A percentile compares a stretch with the other conserved stretches of the same genome.
Evolutionary conservation across 2,329 filamentous ascomycete genomes (phyloP).

Genomic region (Cyanodermella asteris): DNA sequence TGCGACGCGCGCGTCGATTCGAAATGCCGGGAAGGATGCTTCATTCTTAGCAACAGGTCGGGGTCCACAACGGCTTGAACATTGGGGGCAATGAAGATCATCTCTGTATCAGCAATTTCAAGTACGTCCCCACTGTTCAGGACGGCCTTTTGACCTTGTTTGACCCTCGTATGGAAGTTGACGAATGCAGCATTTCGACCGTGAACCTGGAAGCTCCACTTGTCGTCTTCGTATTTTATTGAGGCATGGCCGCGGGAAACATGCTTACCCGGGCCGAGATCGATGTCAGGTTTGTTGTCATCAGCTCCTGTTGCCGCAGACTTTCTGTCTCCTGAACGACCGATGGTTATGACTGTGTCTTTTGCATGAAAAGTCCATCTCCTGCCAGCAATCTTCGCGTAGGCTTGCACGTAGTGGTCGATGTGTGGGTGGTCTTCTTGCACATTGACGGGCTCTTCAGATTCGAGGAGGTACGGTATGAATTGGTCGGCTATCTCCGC

Average conservation of each 20-base stretch:
- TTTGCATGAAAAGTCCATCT: constrained; percentile 31
- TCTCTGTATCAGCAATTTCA: constrained; percentile 79
- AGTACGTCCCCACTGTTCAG: constrained; percentile 77
- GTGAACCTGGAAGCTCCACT: constrained; percentile 69
- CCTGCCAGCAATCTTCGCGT: constrained; percentile 27
- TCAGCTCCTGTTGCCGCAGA: constrained; percentile 18
- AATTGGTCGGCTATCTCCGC: constrained; percentile 22
- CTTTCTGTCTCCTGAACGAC: constrained; percentile 17
- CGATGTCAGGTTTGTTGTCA: constrained; percentile 45
- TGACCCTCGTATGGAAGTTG: constrained; percentile 50
- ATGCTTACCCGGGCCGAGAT: constrained; percentile 66
- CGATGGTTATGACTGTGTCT: constrained; percentile 25
- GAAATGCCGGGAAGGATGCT: too few species aligned
- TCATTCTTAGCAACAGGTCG: too few species aligned
- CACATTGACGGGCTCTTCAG: constrained; percentile 22
- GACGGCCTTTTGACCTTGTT: constrained; percentile 40
- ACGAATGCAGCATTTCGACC: constrained; percentile 81
- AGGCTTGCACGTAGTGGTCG: constrained; percentile 23
- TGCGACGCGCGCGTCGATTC: too few species aligned
- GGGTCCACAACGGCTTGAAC: constrained; percentile 48
- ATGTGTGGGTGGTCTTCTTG: constrained; percentile 22
- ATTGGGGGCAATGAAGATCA: constrained; percentile 92
- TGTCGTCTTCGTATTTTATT: constrained; percentile 43
- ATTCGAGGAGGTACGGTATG: constrained; percentile 22
- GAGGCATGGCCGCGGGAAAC: constrained; percentile 57